Evolutionary conservation across 441 rosid species (phyloP).

Genomic region (Eutrema salsugineum): DNA sequence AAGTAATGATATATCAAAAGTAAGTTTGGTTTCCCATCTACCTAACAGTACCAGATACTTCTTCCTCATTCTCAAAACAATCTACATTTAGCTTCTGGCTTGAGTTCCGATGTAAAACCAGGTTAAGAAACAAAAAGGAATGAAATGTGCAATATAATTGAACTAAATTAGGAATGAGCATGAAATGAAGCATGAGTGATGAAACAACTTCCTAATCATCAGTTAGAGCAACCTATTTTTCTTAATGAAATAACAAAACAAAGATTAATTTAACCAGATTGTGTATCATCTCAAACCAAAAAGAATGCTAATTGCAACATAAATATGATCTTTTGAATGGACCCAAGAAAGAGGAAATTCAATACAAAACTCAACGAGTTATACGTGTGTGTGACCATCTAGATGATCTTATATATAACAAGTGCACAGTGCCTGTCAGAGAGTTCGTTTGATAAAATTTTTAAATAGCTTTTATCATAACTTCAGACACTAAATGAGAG

Average conservation of each 20-base stretch:
- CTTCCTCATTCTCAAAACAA: constrained; percentile 7
- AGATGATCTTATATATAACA: neutral
- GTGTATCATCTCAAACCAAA: neutral
- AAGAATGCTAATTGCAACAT: constrained; percentile 12
- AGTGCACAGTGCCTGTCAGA: neutral
- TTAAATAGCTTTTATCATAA: neutral
- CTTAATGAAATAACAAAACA: neutral
- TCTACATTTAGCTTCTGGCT: constrained; percentile 2
- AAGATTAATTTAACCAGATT: neutral
- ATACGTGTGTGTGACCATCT: constrained; percentile 10
- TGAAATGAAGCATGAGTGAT: constrained; percentile 3
- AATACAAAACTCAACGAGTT: constrained; percentile 8
- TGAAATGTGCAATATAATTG: neutral
- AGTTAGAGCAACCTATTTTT: neutral
- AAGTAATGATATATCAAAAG: constrained; percentile 20
- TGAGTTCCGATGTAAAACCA: constrained; percentile 7
- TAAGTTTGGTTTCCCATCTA: constrained; percentile 24
- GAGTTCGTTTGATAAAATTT: neutral
- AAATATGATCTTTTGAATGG: neutral
- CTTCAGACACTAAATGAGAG: constrained; percentile 1
- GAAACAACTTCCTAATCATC: constrained; percentile 7
- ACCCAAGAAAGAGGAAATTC: neutral
- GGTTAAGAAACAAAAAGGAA: neutral
- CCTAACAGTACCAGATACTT: neutral
- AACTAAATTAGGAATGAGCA: constrained; percentile 4